Percentiles rank a stretch among this genome's conserved stretches.
These are phyloP conservation scores for Spergularia marina DNA, from an alignment of 148 eudicot genomes.

Conservation along the genomic window DNA sequence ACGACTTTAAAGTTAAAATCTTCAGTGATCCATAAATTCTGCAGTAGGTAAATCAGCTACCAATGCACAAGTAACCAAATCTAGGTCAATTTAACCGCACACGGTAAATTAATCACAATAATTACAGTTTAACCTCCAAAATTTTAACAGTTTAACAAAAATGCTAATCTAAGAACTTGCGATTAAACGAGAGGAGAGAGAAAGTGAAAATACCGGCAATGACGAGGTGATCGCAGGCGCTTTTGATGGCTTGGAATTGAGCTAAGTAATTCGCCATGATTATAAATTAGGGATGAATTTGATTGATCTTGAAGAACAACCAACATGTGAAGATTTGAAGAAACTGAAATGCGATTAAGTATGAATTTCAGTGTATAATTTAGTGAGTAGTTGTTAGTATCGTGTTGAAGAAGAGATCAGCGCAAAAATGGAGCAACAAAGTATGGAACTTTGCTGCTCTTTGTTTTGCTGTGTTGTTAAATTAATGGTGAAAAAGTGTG, in stretches of 20 bases:
- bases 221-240: conserved; percentile 59
- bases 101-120: not conserved
- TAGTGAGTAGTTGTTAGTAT: too few species aligned
- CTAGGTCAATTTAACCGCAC: conserved; percentile 13
- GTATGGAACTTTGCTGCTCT: too few species aligned
- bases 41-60: conserved; percentile 7
- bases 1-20: not conserved
- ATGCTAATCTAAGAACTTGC: not conserved
- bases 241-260: conserved; percentile 82
- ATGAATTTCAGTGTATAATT: not conserved
- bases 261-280: conserved; percentile 81
- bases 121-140: not conserved
- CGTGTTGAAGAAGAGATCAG: too few species aligned
- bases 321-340: conserved; percentile 31
- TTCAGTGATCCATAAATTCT: not conserved
- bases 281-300: conserved; percentile 13
- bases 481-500: too few species aligned
- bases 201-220: conserved; percentile 53
- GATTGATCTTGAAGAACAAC: conserved; percentile 45
- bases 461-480: too few species aligned
- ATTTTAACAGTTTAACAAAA: not conserved
- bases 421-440: too few species aligned
- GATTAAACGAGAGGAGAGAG: conserved; percentile 14
- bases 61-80: not conserved
- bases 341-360: not conserved